These are phyloP conservation scores for Cutaneotrichosporon spelunceum DNA, from an alignment of 1,284 basidiomycete genomes.

Conservation along the genomic window DNA sequence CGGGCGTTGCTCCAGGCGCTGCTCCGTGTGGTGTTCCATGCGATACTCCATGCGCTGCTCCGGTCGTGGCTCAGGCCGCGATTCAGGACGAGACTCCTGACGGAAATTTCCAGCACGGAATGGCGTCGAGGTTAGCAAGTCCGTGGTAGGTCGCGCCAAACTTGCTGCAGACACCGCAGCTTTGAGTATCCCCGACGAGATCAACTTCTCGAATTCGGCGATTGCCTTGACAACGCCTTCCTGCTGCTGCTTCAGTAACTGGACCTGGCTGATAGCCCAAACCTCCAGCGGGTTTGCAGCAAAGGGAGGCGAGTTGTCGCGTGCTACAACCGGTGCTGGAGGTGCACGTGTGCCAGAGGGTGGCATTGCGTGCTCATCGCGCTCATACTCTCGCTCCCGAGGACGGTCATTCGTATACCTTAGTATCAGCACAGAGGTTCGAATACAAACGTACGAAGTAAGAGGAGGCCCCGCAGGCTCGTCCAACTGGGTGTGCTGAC, in stretches of 20 bases:
- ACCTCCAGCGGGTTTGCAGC: conserved; percentile 1
- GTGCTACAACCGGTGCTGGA: background rate
- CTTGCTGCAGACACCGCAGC: background rate
- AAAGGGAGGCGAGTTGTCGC: background rate
- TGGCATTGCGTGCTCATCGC: background rate
- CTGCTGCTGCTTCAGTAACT: conserved; percentile 21
- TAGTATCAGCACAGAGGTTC: background rate
- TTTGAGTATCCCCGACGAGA: background rate
- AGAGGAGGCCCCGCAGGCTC: background rate
- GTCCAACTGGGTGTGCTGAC: background rate
- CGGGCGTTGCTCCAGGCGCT: background rate
- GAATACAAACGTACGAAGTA: background rate
- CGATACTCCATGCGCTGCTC: background rate
- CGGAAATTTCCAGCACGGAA: background rate
- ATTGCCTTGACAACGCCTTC: conserved; percentile 20
- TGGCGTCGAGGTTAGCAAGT: background rate
- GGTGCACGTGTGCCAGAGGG: background rate
- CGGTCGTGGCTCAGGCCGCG: background rate
- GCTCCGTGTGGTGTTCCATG: background rate
- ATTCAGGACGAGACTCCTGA: background rate
- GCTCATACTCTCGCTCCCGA: conserved; percentile 4
- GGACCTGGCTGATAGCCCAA: conserved; percentile 16
- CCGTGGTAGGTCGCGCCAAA: background rate
- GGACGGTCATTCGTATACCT: background rate
- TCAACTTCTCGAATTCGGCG: conserved; percentile 19